A percentile compares a stretch with the other conserved stretches of the same genome.
Evolutionary conservation across 441 rosid species (phyloP).

Genomic region (Adansonia grandidieri): DNA sequence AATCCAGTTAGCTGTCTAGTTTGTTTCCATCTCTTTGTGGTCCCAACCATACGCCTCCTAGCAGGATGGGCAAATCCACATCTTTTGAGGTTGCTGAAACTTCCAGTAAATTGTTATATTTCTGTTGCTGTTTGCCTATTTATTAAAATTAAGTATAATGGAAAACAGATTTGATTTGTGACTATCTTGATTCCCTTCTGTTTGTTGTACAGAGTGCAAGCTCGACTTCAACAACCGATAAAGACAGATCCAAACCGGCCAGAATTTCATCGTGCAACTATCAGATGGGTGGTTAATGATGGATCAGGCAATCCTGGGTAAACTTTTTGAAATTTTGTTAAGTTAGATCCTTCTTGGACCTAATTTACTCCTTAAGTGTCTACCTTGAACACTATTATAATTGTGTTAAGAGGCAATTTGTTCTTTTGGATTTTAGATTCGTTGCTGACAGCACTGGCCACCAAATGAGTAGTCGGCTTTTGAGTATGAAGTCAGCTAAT

Average conservation of each 20-base stretch:
- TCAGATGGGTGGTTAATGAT: conserved; percentile 79
- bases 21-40: conserved; percentile 86
- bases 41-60: conserved; percentile 75
- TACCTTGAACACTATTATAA: not conserved
- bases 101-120: conserved; percentile 28
- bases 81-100: conserved; percentile 64
- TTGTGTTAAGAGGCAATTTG: conserved; percentile 22
- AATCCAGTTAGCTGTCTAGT: conserved; percentile 96
- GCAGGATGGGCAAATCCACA: conserved; percentile 88
- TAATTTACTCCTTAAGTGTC: conserved; percentile 14
- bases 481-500: conserved; percentile 96
- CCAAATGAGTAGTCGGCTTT: conserved; percentile 87
- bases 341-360: conserved; percentile 24
- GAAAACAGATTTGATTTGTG: conserved; percentile 14
- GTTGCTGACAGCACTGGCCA: conserved; percentile 94
- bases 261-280: conserved; percentile 78
- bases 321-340: conserved; percentile 31
- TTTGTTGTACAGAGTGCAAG: conserved; percentile 61
- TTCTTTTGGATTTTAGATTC: conserved; percentile 58
- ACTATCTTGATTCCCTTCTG: conserved; percentile 21
- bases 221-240: conserved; percentile 66
- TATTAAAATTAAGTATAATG: not conserved
- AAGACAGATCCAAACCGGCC: conserved; percentile 65
- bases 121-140: not conserved
- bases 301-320: conserved; percentile 91